Percentiles rank a stretch among this genome's conserved stretches.
Conservation (phyloP, 495 filamentous ascomycete species). For the Xylaria curta region DNA sequence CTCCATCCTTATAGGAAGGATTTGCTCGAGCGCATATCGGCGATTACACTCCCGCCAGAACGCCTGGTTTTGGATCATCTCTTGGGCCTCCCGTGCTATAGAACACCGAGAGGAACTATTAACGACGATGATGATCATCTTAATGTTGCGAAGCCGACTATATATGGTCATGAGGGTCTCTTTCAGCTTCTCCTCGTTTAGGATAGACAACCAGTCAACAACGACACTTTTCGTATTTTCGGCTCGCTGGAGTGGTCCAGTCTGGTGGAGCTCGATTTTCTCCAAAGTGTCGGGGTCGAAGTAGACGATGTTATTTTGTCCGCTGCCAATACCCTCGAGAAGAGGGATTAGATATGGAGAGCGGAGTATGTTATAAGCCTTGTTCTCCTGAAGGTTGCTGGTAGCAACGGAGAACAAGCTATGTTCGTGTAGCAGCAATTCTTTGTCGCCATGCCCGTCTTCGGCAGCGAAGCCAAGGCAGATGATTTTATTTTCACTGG, state of each 20-base stretch:
- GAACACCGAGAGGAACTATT: background rate
- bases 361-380: background rate
- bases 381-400: background rate
- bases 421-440: background rate
- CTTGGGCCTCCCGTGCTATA: background rate
- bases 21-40: background rate
- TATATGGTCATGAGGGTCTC: background rate
- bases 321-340: background rate
- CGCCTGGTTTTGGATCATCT: background rate
- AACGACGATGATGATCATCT: background rate
- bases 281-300: background rate
- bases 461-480: background rate
- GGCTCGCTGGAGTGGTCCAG: background rate
- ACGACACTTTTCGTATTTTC: background rate
- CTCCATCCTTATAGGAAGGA: background rate
- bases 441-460: background rate
- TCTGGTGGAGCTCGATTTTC: background rate
- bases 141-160: background rate
- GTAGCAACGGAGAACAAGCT: background rate
- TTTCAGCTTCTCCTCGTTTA: background rate
- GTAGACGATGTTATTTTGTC: background rate
- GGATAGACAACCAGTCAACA: background rate
- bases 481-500: background rate
- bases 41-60: slow-evolving; percentile 12
- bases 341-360: background rate